Conservation (phyloP, 208 protist genomes). For the Strigomonas oncopelti region DNA sequence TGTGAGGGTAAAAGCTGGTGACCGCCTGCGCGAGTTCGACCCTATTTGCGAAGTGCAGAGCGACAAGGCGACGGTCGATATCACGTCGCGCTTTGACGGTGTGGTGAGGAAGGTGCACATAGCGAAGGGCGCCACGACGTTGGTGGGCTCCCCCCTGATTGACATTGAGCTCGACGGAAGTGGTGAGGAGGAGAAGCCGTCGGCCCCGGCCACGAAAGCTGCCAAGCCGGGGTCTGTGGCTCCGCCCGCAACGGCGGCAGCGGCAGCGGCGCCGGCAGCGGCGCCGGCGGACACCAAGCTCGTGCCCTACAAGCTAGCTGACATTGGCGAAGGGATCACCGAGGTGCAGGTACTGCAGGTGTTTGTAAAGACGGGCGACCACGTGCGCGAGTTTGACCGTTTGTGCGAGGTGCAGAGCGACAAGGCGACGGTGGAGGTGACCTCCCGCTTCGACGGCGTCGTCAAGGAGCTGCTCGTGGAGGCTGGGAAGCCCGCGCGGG, state of each 20-base stretch:
- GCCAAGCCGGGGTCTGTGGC: background rate
- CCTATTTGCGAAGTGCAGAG: constrained; percentile 92
- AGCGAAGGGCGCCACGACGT: constrained; percentile 70
- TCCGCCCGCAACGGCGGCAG: background rate
- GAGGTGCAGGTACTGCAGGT: constrained; percentile 94
- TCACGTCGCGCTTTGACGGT: constrained; percentile 90
- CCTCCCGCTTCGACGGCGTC: constrained; percentile 78
- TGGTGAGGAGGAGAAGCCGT: background rate
- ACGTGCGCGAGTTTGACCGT: constrained; percentile 88
- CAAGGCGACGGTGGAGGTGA: constrained; percentile 93
- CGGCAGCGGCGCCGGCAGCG: background rate
- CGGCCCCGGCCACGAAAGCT: background rate
- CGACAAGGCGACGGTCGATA: constrained; percentile 94
- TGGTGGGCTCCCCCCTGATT: constrained; percentile 82
- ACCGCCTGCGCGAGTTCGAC: constrained; percentile 91
- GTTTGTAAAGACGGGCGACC: constrained; percentile 88
- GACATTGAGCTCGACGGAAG: constrained; percentile 59
- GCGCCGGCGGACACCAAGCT: constrained; percentile 2
- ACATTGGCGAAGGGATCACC: constrained; percentile 95
- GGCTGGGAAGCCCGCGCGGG: constrained; percentile 73
- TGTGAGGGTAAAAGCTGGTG: constrained; percentile 89
- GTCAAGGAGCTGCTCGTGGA: constrained; percentile 79
- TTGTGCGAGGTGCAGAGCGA: constrained; percentile 95
- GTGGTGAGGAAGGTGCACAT: constrained; percentile 82
- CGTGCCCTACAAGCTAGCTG: constrained; percentile 86